Evolutionary conservation across 768 basidiomycete species (phyloP).

Genomic region (Leccinum ochraceum): DNA sequence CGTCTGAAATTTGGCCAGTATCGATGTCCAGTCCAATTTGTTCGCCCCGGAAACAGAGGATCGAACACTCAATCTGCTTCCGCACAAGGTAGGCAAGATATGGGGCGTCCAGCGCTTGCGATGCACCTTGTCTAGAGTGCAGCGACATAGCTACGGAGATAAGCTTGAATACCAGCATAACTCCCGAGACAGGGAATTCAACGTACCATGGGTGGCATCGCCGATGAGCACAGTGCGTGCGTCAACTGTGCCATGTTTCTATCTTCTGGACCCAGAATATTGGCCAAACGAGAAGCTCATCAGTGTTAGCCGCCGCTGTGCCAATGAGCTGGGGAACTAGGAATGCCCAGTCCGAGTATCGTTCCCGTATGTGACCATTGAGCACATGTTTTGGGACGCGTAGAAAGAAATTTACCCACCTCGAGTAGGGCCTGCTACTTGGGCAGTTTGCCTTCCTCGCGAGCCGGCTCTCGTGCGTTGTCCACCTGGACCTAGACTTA

Average conservation of each 20-base stretch:
- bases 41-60: neutral
- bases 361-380: constrained; percentile 12
- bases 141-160: constrained; percentile 30
- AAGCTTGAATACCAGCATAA: neutral
- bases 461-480: constrained; percentile 28
- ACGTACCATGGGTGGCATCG: constrained; percentile 34
- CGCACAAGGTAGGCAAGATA: constrained; percentile 32
- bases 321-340: constrained; percentile 30
- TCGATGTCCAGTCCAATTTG: constrained; percentile 16
- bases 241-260: constrained; percentile 25
- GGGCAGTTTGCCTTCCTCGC: constrained; percentile 33
- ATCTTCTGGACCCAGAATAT: constrained; percentile 27
- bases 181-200: neutral
- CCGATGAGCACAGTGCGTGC: constrained; percentile 27
- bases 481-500: constrained; percentile 24
- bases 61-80: constrained; percentile 5
- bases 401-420: constrained; percentile 9
- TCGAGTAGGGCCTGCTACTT: constrained; percentile 22
- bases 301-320: constrained; percentile 18
- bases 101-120: constrained; percentile 31
- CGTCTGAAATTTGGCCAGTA: constrained; percentile 21
- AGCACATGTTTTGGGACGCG: neutral
- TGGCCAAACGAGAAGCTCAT: constrained; percentile 29
- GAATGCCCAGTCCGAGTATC: constrained; percentile 30
- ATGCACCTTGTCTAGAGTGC: constrained; percentile 34